Percentiles rank a stretch among this genome's conserved stretches.
Conservation (phyloP, 2,329 filamentous ascomycete genomes). For the Capronia coronata region DNA sequence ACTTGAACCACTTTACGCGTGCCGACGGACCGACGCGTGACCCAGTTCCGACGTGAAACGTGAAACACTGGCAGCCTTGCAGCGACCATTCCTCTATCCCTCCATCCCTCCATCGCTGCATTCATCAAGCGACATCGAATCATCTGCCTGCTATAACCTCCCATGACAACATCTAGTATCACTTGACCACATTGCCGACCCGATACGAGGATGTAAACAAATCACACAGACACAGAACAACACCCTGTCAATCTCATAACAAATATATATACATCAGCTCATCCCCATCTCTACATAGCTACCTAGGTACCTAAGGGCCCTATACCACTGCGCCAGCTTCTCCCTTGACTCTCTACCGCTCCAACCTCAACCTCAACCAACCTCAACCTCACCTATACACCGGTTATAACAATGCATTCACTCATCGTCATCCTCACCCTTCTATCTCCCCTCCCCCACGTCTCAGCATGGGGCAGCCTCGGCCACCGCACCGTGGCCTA, state of each 20-base stretch:
- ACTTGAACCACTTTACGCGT: slow-evolving; percentile 1
- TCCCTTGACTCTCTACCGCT: no score
- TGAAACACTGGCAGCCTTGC: no score
- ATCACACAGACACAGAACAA: background rate
- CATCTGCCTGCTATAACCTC: background rate
- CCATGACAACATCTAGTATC: slow-evolving; percentile 13
- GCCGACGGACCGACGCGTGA: background rate
- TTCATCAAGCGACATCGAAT: background rate
- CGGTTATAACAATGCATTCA: slow-evolving; percentile 1
- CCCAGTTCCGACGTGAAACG: no score
- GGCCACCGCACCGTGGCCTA: slow-evolving; percentile 52
- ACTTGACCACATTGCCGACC: slow-evolving; percentile 16
- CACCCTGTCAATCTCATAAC: background rate
- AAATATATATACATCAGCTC: background rate
- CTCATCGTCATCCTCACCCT: slow-evolving; percentile 3
- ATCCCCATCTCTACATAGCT: no score
- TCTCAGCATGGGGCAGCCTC: slow-evolving; percentile 44
- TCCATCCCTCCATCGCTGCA: slow-evolving; percentile 11
- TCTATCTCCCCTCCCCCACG: background rate
- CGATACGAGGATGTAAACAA: slow-evolving; percentile 10
- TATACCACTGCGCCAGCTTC: no score
- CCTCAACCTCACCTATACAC: background rate
- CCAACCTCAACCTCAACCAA: no score
- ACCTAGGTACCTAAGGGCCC: no score
- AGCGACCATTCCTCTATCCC: background rate